Percentiles rank a stretch among this genome's conserved stretches.
Evolutionary conservation across 192 early-diverging fungal species (phyloP).

Genomic region (Podochytrium sp.): DNA sequence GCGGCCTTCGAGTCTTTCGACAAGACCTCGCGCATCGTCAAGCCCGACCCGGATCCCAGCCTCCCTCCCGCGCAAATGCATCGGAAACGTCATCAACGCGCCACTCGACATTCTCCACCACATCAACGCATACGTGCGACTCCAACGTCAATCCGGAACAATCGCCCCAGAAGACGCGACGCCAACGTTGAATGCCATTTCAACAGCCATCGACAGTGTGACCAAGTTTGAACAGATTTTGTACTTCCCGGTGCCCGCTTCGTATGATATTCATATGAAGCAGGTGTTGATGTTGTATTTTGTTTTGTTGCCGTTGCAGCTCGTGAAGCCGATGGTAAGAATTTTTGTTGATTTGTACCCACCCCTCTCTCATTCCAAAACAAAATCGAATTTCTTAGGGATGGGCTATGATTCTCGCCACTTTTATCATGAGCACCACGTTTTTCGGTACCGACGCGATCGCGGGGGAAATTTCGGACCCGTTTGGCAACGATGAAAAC

Average conservation of each 20-base stretch:
- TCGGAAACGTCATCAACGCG: conserved; percentile 38
- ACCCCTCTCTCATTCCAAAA: conserved; percentile 10
- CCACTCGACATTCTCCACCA: conserved; percentile 47
- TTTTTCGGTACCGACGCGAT: conserved; percentile 75
- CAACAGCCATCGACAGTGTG: conserved; percentile 36
- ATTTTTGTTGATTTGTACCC: not conserved
- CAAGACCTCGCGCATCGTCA: not conserved
- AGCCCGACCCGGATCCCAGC: not conserved
- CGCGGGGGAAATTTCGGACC: conserved; percentile 26
- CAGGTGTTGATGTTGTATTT: conserved; percentile 72
- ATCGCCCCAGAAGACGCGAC: conserved; percentile 30
- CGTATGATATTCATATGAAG: conserved; percentile 81
- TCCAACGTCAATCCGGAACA: conserved; percentile 23
- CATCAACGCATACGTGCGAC: conserved; percentile 36
- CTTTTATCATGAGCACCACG: conserved; percentile 63
- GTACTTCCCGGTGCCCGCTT: conserved; percentile 73
- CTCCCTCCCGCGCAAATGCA: not conserved
- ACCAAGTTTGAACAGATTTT: conserved; percentile 51
- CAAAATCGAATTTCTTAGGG: too few species aligned
- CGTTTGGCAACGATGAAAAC: conserved; percentile 40
- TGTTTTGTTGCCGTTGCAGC: conserved; percentile 75
- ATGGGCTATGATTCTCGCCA: conserved; percentile 64
- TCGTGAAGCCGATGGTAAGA: conserved; percentile 45
- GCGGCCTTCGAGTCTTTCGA: not conserved
- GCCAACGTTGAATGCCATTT: conserved; percentile 30